Evolutionary conservation across 257 asterid genomes (phyloP).

Genomic region (Penstemon newberryi): DNA sequence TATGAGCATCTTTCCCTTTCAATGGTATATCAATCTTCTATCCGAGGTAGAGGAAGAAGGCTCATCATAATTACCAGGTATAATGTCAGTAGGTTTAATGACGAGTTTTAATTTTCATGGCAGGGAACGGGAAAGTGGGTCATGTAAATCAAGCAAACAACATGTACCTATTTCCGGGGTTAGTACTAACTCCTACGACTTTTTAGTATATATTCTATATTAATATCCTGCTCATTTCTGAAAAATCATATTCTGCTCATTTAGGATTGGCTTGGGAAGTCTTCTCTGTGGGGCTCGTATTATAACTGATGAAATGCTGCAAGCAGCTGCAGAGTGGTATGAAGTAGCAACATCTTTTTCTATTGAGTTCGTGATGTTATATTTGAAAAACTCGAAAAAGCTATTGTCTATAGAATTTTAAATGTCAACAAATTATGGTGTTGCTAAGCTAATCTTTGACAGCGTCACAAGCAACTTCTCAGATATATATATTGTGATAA

Average conservation of each 20-base stretch:
- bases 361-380: constrained; percentile 8
- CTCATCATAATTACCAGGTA: constrained; percentile 11
- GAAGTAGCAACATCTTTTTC: constrained; percentile 24
- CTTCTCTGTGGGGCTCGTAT: constrained; percentile 81
- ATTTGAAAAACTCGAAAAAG: not conserved
- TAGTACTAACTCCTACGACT: constrained; percentile 36
- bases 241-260: constrained; percentile 13
- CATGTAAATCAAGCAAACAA: constrained; percentile 98
- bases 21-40: not conserved
- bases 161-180: constrained; percentile 99
- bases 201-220: not conserved
- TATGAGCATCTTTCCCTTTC: constrained; percentile 1
- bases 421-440: not conserved
- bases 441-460: not conserved
- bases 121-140: constrained; percentile 85
- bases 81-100: constrained; percentile 1
- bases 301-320: constrained; percentile 85
- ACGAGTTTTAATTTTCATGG: constrained; percentile 27
- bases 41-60: constrained; percentile 10
- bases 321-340: constrained; percentile 91
- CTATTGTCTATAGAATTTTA: not conserved
- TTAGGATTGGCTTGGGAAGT: constrained; percentile 92
- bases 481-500: not conserved
- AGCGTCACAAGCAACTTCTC: constrained; percentile 7
- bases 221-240: not conserved